These are phyloP conservation scores for Auricularia cornea DNA, from an alignment of 768 basidiomycete species.

Conservation along the genomic window DNA sequence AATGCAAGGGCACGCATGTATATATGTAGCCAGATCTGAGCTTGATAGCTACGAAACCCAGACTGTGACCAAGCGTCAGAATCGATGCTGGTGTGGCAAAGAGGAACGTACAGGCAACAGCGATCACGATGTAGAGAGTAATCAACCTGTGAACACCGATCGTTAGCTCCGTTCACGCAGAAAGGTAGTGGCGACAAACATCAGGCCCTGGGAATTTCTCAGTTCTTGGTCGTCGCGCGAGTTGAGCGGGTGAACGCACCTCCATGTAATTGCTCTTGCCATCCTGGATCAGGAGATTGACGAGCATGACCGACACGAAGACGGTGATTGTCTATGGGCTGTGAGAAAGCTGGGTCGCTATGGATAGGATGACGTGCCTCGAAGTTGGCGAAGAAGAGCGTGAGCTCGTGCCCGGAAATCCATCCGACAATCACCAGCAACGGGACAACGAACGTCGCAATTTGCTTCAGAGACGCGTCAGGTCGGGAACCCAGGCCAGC, in stretches of 20 bases:
- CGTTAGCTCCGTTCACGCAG: no score
- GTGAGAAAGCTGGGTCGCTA: not conserved
- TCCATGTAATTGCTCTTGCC: constrained; percentile 30
- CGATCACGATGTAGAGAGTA: constrained; percentile 72
- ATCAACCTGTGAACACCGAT: constrained; percentile 24
- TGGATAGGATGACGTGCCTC: constrained; percentile 40
- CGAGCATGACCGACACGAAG: constrained; percentile 82
- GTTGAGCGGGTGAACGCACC: constrained; percentile 17
- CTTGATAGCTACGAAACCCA: constrained; percentile 36
- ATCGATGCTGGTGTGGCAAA: not conserved
- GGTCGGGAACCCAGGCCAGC: no score
- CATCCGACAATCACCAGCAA: constrained; percentile 84
- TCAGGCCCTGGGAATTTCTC: constrained; percentile 59
- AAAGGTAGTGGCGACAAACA: constrained; percentile 29
- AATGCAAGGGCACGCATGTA: no score
- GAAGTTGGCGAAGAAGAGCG: constrained; percentile 79
- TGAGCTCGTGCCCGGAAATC: constrained; percentile 65
- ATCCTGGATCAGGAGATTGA: constrained; percentile 61
- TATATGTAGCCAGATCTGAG: no score
- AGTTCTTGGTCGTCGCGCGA: not conserved
- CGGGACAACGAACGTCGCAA: constrained; percentile 79
- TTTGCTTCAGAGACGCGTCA: constrained; percentile 46
- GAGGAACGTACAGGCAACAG: constrained; percentile 56
- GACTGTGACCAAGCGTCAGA: constrained; percentile 19
- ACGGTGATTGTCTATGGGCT: constrained; percentile 59